Percentiles rank a stretch among this genome's conserved stretches.
These are phyloP conservation scores for Curvularia verruculosa DNA, from an alignment of 2,329 filamentous ascomycete genomes.

Conservation along the genomic window DNA sequence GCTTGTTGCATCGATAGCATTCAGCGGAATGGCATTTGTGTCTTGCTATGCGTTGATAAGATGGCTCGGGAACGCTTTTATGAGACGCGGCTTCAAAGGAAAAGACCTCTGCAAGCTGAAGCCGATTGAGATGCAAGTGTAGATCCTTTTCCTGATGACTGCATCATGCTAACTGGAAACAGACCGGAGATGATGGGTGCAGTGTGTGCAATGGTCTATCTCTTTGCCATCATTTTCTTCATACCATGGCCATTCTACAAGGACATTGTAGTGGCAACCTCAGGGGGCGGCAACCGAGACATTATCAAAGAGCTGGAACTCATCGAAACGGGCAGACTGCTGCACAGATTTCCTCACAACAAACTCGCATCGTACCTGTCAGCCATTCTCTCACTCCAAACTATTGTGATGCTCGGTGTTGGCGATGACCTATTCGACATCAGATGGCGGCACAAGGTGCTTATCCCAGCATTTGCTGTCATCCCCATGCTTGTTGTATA, in stretches of 20 bases:
- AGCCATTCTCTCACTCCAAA: conserved; percentile 89
- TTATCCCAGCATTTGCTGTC: conserved; percentile 92
- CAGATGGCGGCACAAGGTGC: conserved; percentile 97
- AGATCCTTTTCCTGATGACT: conserved; percentile 1
- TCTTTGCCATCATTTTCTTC: conserved; percentile 87
- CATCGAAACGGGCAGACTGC: conserved; percentile 79
- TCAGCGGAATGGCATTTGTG: conserved; percentile 83
- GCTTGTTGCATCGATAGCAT: conserved; percentile 83
- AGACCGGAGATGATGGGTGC: conserved; percentile 96
- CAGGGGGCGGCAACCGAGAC: conserved; percentile 89
- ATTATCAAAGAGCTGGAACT: conserved; percentile 75
- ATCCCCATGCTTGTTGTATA: conserved; percentile 96
- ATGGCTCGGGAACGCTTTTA: conserved; percentile 91
- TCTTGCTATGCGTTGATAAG: conserved; percentile 84
- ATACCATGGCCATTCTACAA: conserved; percentile 98
- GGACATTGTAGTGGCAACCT: conserved; percentile 93
- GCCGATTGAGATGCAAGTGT: conserved; percentile 72
- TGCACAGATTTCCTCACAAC: conserved; percentile 92
- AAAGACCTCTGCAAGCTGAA: conserved; percentile 83
- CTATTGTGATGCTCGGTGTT: conserved; percentile 87
- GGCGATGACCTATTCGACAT: conserved; percentile 98
- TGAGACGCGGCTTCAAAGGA: conserved; percentile 86
- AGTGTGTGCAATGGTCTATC: conserved; percentile 88
- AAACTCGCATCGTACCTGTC: conserved; percentile 97
- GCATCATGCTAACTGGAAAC: conserved; percentile 24